phyloP scores from a whole-genome alignment of 139 green algal species.

The Micromonas commoda region DNA sequence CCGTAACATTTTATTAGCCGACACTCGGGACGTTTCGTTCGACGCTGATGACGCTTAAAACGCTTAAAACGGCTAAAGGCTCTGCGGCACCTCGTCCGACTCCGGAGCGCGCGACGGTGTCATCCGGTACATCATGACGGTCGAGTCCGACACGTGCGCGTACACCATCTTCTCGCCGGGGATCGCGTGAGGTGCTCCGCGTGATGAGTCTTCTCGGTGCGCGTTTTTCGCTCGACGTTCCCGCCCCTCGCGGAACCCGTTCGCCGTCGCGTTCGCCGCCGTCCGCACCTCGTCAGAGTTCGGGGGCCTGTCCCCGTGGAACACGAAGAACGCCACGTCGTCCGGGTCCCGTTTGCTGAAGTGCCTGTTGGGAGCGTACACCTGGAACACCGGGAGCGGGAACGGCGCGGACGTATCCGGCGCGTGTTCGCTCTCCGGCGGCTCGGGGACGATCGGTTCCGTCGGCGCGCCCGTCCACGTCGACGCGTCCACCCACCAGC shows the following conservation, averaged over 20 bases:
- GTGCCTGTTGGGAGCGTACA: constrained; percentile 13
- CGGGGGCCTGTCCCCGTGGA: not conserved
- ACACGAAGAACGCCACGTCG: not conserved
- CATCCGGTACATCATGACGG: too few species aligned
- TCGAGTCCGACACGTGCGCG: not conserved
- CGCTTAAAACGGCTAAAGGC: too few species aligned
- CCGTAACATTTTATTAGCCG: too few species aligned
- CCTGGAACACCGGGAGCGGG: not conserved
- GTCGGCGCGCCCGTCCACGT: not conserved
- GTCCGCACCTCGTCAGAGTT: not conserved
- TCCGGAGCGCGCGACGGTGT: too few species aligned
- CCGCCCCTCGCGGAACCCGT: not conserved
- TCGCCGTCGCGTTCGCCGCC: not conserved
- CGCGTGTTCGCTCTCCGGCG: not conserved
- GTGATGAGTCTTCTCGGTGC: too few species aligned
- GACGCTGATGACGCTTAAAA: too few species aligned
- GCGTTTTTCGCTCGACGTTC: not conserved
- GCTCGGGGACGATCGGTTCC: not conserved
- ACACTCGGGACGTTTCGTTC: too few species aligned
- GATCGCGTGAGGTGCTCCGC: too few species aligned
- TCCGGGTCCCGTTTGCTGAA: constrained; percentile 13
- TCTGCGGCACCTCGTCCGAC: not conserved
- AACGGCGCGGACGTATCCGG: not conserved
- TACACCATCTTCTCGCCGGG: not conserved
- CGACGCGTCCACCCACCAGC: not conserved